Conservation (phyloP, 2,329 filamentous ascomycete genomes). For the Fusarium sp. region DNA sequence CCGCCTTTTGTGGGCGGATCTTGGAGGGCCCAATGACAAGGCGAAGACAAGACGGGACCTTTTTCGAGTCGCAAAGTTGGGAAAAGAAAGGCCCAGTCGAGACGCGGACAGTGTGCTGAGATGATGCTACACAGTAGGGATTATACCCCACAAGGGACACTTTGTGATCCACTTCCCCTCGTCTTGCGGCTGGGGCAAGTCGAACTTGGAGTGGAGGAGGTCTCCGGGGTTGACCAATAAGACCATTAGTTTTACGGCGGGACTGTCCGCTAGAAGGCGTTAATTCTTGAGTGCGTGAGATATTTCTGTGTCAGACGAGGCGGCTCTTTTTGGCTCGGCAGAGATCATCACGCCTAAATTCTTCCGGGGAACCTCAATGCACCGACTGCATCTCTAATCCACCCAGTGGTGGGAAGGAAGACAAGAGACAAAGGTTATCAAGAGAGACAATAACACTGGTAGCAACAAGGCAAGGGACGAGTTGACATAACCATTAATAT, state of each 20-base stretch:
- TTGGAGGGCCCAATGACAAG: constrained; percentile 36
- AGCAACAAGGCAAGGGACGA: background rate
- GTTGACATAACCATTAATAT: background rate
- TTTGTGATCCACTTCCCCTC: constrained; percentile 45
- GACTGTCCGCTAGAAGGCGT: constrained; percentile 32
- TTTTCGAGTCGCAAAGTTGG: too few species aligned
- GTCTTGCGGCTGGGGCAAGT: constrained; percentile 44
- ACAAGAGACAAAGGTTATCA: background rate
- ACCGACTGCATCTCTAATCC: too few species aligned
- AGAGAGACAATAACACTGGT: background rate
- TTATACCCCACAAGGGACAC: constrained; percentile 34
- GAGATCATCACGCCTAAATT: constrained; percentile 21
- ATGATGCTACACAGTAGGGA: constrained; percentile 3
- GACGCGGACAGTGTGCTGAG: constrained; percentile 18
- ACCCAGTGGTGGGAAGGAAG: background rate
- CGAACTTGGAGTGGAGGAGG: constrained; percentile 15
- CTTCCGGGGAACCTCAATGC: background rate
- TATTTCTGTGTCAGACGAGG: constrained; percentile 39
- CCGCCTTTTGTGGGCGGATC: constrained; percentile 36
- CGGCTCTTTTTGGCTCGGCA: constrained; percentile 39
- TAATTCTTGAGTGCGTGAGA: constrained; percentile 32
- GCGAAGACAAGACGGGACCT: constrained; percentile 2
- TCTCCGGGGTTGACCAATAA: constrained; percentile 35
- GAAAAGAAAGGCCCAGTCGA: background rate
- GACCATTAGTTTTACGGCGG: constrained; percentile 8